A percentile compares a stretch with the other conserved stretches of the same genome.
phyloP scores from a whole-genome alignment of 1,139 yeast species.

The Eremothecium sinecaudum region DNA sequence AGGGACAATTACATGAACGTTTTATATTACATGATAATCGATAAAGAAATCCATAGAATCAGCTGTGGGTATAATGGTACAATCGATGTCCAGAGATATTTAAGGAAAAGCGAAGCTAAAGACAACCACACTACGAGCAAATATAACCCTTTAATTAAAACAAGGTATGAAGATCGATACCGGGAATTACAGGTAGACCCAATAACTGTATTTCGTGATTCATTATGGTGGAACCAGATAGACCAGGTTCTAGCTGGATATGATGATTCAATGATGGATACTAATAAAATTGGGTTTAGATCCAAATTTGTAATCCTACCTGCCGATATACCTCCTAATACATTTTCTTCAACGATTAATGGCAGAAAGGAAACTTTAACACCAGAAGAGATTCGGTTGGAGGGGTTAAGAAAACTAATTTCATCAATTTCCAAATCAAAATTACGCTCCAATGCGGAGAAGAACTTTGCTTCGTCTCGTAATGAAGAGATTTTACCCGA shows the following conservation, averaged over 20 bases:
- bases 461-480: slow-evolving; percentile 28
- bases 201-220: slow-evolving; percentile 42
- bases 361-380: slow-evolving; percentile 54
- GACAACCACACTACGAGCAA: slow-evolving; percentile 28
- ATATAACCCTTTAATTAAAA: slow-evolving; percentile 45
- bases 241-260: slow-evolving; percentile 90
- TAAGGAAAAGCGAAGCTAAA: slow-evolving; percentile 27
- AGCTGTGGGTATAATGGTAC: slow-evolving; percentile 60
- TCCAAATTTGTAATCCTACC: slow-evolving; percentile 82
- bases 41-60: slow-evolving; percentile 78
- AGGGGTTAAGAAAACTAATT: slow-evolving; percentile 71
- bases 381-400: slow-evolving; percentile 78
- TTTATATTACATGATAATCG: slow-evolving; percentile 63
- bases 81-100: slow-evolving; percentile 69
- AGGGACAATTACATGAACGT: slow-evolving; percentile 43
- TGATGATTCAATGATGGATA: slow-evolving; percentile 52
- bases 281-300: slow-evolving; percentile 50
- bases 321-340: slow-evolving; percentile 52
- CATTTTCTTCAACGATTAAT: slow-evolving; percentile 29
- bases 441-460: slow-evolving; percentile 39
- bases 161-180: slow-evolving; percentile 66
- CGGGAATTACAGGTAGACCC: slow-evolving; percentile 51
- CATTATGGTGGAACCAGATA: slow-evolving; percentile 80
- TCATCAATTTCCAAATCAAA: slow-evolving; percentile 55
- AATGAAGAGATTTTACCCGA: slow-evolving; percentile 58